Evolutionary conservation across 768 basidiomycete genomes (phyloP).

Genomic region (Suillus decipiens): DNA sequence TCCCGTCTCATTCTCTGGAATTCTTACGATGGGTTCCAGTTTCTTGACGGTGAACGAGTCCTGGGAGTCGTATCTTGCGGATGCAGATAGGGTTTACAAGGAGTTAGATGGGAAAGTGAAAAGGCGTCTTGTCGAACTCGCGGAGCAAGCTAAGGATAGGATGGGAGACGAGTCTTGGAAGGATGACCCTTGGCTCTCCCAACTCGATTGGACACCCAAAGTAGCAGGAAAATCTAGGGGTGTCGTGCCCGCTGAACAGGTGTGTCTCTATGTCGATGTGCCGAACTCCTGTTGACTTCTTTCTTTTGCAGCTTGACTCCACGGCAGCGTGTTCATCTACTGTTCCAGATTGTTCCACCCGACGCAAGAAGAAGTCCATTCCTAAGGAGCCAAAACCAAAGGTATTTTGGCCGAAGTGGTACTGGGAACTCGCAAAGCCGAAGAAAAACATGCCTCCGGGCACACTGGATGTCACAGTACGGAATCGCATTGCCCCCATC

Average conservation of each 20-base stretch:
- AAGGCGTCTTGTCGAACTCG: conserved; percentile 63
- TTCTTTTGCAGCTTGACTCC: conserved; percentile 61
- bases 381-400: conserved; percentile 42
- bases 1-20: conserved; percentile 90
- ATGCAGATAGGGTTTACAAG: conserved; percentile 75
- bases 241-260: conserved; percentile 37
- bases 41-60: conserved; percentile 88
- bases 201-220: conserved; percentile 96
- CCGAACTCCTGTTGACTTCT: conserved; percentile 13
- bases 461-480: conserved; percentile 81
- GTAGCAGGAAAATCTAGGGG: conserved; percentile 70
- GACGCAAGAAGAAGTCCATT: conserved; percentile 30
- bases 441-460: conserved; percentile 68
- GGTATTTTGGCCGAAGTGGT: conserved; percentile 95
- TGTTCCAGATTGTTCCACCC: conserved; percentile 2
- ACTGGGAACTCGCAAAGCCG: conserved; percentile 83
- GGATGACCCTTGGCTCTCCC: conserved; percentile 80
- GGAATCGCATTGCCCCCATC: conserved; percentile 80
- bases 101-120: conserved; percentile 66
- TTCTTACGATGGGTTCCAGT: conserved; percentile 88
- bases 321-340: conserved; percentile 6
- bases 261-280: conserved; percentile 11
- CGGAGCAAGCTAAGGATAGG: conserved; percentile 54
- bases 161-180: conserved; percentile 58
- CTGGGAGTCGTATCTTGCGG: conserved; percentile 83